A percentile compares a stretch with the other conserved stretches of the same genome.
Evolutionary conservation across 331 rosid genomes (phyloP).

Genomic region (Stylosanthes scabra): DNA sequence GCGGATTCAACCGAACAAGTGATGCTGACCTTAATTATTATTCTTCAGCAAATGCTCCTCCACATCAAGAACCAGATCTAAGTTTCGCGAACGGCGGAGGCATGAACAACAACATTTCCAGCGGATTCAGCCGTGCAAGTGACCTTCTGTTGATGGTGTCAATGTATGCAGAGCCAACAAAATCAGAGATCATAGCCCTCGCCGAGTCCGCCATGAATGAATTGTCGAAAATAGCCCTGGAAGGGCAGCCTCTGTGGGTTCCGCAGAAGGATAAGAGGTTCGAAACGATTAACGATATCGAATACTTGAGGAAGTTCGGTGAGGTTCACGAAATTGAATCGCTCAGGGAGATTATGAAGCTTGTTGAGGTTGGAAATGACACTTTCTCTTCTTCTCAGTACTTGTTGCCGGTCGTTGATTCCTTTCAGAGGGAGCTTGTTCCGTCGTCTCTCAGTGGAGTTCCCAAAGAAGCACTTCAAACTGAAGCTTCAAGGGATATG

Average conservation of each 20-base stretch:
- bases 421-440: not conserved
- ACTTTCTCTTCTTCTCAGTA: not conserved
- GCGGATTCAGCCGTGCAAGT: slow-evolving; percentile 39
- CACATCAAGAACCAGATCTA: slow-evolving; percentile 12
- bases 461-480: not conserved
- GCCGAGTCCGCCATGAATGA: slow-evolving; percentile 55
- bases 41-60: not conserved
- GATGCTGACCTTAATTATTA: too few relatives aligned
- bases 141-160: slow-evolving; percentile 53
- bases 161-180: slow-evolving; percentile 28
- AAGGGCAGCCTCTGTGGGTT: slow-evolving; percentile 48
- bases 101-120: not conserved
- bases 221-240: slow-evolving; percentile 37
- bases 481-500: slow-evolving; percentile 64
- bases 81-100: not conserved
- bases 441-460: not conserved
- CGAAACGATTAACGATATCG: slow-evolving; percentile 41
- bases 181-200: slow-evolving; percentile 33
- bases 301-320: slow-evolving; percentile 49
- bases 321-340: slow-evolving; percentile 29
- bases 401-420: slow-evolving; percentile 33
- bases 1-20: too few relatives aligned
- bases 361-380: slow-evolving; percentile 53
- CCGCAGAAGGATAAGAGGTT: not conserved
- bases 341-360: slow-evolving; percentile 38